Base-by-base conservation (phyloP, 306 rosid genomes). In the Castanopsis chinensis region DNA sequence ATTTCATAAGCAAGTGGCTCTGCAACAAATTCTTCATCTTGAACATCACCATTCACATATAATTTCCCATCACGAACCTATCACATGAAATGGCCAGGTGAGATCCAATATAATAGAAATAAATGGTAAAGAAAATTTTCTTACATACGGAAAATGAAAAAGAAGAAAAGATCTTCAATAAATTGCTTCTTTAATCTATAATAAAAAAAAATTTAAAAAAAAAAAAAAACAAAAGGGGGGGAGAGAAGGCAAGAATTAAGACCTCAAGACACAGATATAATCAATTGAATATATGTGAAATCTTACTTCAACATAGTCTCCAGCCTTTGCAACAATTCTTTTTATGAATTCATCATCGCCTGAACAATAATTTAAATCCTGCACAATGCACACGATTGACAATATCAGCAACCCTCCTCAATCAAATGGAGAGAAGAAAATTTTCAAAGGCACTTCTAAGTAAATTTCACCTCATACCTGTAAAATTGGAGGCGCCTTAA, bases 291-390 rank as follows among this genome's bases (percentile, higher is more conserved):
- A 59, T 61, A 57, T 5, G 60, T 6, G 67, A 18, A 53, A 64
- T 8, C 89, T 84, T 83, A 93, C 99, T 77, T 93, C 94, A 67
- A 95, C 97, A 76, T 32, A 70, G 70, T 95, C 99, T 72, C 99
- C 99, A 78, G 93, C 98, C 85, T 86, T 91, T 25, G 99, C 99
- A 69, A 95, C 99, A 69, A 95, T 78, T 82, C 99, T 91, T 79
- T 95, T 95, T 21, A 95, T 87, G 78, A 93, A 93, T 9, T 90
- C 91, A 80, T 95, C 91, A 79, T 95, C 99, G 43, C 86, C 79
- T 0, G 98, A 84, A 76, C 79, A 61, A 78, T 71, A 93, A 76
- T 97, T 98, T 76, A 73, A 3, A 65, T 90, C 87, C 99, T 95
- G 61, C 88, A 79, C 5, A 85, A 67, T 9, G 18, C 45, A 72